Percentiles rank a stretch among this genome's conserved stretches.
Conservation (phyloP, 163 green algal species). For the Chlorella variabilis region DNA sequence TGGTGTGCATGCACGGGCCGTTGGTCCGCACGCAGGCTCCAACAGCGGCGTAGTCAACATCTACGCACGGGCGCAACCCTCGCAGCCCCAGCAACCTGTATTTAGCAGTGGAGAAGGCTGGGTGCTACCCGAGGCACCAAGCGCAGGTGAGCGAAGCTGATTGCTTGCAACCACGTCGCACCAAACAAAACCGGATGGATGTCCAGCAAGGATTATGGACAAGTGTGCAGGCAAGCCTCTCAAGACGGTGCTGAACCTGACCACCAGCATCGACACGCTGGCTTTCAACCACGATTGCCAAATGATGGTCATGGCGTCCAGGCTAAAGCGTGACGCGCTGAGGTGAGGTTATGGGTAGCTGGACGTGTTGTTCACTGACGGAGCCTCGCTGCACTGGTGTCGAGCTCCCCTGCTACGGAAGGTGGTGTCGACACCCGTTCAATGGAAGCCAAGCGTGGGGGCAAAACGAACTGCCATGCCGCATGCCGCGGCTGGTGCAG, state of each 20-base stretch:
- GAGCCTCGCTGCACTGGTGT: no score
- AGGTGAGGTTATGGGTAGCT: constrained; percentile 51
- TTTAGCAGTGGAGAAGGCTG: not conserved
- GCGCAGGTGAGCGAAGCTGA: not conserved
- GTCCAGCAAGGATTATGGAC: no score
- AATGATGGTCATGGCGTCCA: constrained; percentile 85
- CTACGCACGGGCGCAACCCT: constrained; percentile 61
- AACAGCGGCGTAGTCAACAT: constrained; percentile 85
- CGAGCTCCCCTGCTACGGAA: no score
- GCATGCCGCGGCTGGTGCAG: not conserved
- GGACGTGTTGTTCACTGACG: no score
- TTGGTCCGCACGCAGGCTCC: constrained; percentile 70
- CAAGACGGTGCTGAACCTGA: constrained; percentile 87
- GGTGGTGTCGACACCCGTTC: no score
- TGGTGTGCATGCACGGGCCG: no score
- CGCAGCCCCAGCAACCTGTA: no score
- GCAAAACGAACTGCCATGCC: no score
- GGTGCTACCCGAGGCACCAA: constrained; percentile 19
- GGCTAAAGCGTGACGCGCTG: constrained; percentile 89
- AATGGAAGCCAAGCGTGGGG: no score
- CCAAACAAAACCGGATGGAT: not conserved
- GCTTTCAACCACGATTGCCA: constrained; percentile 86
- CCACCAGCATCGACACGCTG: constrained; percentile 86
- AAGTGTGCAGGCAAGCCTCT: constrained; percentile 32
- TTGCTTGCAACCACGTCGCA: not conserved